Evolutionary conservation across 441 rosid species (phyloP).

Genomic region (Syzygium malaccense): DNA sequence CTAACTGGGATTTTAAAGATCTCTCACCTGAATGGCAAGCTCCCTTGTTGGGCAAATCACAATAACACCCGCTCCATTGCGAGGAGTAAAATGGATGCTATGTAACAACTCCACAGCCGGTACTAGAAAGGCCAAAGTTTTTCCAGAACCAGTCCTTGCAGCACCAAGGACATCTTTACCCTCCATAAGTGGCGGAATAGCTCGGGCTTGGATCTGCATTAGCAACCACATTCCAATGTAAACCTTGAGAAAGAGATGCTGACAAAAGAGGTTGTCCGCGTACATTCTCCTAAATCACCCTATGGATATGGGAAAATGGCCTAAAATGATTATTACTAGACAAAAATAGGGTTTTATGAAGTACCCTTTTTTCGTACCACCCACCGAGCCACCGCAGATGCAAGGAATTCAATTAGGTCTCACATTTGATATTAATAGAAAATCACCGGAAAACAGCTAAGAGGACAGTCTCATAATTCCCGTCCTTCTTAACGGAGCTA

Average conservation of each 20-base stretch:
- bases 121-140: constrained; percentile 85
- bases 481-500: background rate
- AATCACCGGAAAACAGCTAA: background rate
- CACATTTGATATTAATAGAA: background rate
- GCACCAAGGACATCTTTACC: constrained; percentile 97
- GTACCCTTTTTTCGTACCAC: too few relatives aligned
- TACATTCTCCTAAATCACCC: background rate
- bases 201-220: constrained; percentile 82
- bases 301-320: background rate
- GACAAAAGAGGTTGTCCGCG: too few relatives aligned
- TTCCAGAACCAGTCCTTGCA: constrained; percentile 97
- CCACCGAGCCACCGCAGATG: background rate
- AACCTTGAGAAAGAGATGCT: background rate
- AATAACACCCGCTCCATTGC: constrained; percentile 78
- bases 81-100: constrained; percentile 55
- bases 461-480: background rate
- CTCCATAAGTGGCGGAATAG: constrained; percentile 62
- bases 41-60: constrained; percentile 97
- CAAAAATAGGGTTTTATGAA: background rate
- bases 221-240: background rate
- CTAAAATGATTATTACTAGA: background rate
- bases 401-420: background rate
- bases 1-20: background rate
- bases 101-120: constrained; percentile 86
- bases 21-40: constrained; percentile 88